A percentile compares a stretch with the other conserved stretches of the same genome.
Conservation (phyloP, 2,329 filamentous ascomycete species). For the Xylariaceae sp. region DNA sequence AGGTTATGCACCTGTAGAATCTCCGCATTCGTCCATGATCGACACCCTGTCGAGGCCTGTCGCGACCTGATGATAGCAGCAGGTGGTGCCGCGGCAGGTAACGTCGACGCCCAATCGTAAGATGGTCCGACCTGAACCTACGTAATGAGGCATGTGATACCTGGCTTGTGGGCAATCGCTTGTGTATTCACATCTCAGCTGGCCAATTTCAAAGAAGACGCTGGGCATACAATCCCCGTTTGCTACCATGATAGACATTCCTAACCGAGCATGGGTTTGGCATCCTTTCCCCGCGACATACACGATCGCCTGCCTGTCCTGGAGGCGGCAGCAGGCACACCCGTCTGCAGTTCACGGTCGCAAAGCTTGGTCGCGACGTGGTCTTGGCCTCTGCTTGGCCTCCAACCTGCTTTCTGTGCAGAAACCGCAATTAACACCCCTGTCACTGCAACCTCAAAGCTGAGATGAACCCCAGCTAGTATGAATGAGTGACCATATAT, state of each 20-base stretch:
- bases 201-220: constrained; percentile 5
- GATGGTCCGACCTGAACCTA: not conserved
- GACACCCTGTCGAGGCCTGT: not conserved
- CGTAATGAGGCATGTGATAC: constrained; percentile 13
- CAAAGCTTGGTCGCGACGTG: constrained; percentile 5
- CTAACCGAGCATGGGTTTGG: constrained; percentile 9
- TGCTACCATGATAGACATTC: not conserved
- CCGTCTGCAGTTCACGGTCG: constrained; percentile 1
- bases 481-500: constrained; percentile 1
- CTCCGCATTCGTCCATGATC: not conserved
- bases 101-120: constrained; percentile 7
- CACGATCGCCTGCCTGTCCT: constrained; percentile 9
- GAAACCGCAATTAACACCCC: not conserved
- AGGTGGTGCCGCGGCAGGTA: constrained; percentile 1
- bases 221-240: constrained; percentile 7
- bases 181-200: not conserved
- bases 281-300: constrained; percentile 5
- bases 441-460: constrained; percentile 4
- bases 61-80: too few species aligned
- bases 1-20: not conserved
- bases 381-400: constrained; percentile 2
- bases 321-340: constrained; percentile 5
- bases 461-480: not conserved
- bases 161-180: not conserved
- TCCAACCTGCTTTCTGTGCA: constrained; percentile 8